A percentile compares a stretch with the other conserved stretches of the same genome.
phyloP scores from a whole-genome alignment of 2,329 filamentous ascomycete species.

The Mollisia scopiformis region DNA sequence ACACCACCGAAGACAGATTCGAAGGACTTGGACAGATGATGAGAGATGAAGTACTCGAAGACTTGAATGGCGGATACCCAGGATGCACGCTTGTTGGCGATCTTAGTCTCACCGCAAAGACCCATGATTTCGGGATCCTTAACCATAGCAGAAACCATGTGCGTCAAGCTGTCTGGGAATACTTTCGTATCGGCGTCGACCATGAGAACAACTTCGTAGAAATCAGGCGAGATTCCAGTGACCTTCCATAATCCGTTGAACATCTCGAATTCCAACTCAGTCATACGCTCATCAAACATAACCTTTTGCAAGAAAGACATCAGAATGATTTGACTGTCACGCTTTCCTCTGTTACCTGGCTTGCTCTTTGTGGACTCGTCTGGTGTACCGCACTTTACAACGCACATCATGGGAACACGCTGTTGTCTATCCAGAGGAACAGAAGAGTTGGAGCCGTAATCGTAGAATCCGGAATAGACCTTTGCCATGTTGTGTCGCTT shows the following conservation, averaged over 20 bases:
- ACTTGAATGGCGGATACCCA: constrained; percentile 99
- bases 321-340: constrained; percentile 97
- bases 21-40: constrained; percentile 95
- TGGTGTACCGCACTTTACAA: constrained; percentile 94
- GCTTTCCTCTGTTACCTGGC: constrained; percentile 96
- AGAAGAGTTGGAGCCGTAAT: constrained; percentile 81
- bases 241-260: constrained; percentile 99
- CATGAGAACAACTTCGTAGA: constrained; percentile 98
- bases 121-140: constrained; percentile 99
- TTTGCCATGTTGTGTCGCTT: constrained; percentile 99
- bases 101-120: constrained; percentile 98
- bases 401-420: constrained; percentile 94
- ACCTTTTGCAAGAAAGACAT: constrained; percentile 99
- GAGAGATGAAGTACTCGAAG: constrained; percentile 99
- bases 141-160: constrained; percentile 99
- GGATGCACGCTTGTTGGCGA: constrained; percentile 92
- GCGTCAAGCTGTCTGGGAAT: constrained; percentile 95
- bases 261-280: constrained; percentile 98
- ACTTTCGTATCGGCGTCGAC: constrained; percentile 99
- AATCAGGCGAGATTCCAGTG: constrained; percentile 96
- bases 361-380: constrained; percentile 82
- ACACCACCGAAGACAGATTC: constrained; percentile 99
- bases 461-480: constrained; percentile 96
- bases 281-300: constrained; percentile 99
- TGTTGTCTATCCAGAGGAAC: constrained; percentile 89